Evolutionary conservation across 1,284 basidiomycete genomes (phyloP).

Genomic region (Marasmius sp.): DNA sequence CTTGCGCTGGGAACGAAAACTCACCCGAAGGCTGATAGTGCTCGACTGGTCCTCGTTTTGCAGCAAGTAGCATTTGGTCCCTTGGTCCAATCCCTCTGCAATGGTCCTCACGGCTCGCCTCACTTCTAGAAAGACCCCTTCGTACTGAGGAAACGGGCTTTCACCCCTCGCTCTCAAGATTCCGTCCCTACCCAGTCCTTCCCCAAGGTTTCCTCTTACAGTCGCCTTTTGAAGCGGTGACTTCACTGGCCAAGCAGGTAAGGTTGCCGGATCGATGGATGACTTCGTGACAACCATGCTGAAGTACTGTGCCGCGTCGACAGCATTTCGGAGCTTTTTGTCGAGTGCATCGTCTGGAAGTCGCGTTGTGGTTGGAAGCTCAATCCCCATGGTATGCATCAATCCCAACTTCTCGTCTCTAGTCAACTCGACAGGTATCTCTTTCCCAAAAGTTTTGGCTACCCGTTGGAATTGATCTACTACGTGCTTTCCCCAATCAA

Average conservation of each 20-base stretch:
- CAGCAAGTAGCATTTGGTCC: background rate
- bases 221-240: background rate
- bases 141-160: background rate
- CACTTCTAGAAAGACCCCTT: background rate
- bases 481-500: background rate
- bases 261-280: background rate
- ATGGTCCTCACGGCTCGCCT: background rate
- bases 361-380: constrained; percentile 4
- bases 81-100: background rate
- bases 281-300: background rate
- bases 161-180: background rate
- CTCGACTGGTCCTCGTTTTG: background rate
- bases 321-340: constrained; percentile 7
- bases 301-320: constrained; percentile 9
- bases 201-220: background rate
- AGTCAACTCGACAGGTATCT: constrained; percentile 1
- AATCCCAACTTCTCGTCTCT: constrained; percentile 4
- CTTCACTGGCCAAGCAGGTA: background rate
- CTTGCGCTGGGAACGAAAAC: background rate
- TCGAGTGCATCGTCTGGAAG: constrained; percentile 8
- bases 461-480: background rate
- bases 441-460: background rate
- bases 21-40: background rate
- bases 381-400: constrained; percentile 8
- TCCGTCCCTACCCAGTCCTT: background rate